A percentile compares a stretch with the other conserved stretches of the same genome.
phyloP scores from a whole-genome alignment of 345 rosid species.

The Eutrema heterophyllum region DNA sequence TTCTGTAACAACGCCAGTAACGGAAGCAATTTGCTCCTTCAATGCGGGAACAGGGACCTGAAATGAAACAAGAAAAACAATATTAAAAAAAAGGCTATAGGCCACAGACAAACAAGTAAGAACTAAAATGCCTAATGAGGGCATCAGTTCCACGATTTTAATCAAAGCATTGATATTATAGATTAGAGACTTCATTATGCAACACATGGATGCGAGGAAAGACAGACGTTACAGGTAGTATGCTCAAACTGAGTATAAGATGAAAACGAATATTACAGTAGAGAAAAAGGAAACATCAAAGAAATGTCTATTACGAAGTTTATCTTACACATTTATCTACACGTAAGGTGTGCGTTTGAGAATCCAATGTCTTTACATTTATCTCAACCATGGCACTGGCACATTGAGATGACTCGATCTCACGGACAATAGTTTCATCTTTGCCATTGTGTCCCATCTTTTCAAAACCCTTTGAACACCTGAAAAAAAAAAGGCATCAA shows the following conservation, averaged over 20 bases:
- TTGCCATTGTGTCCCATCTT: conserved; percentile 44
- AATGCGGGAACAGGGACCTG: conserved; percentile 63
- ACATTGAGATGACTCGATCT: conserved; percentile 26
- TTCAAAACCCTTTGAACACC: conserved; percentile 5
- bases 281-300: not conserved
- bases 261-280: not conserved
- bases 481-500: not conserved
- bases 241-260: not conserved
- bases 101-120: not conserved
- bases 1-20: conserved; percentile 51
- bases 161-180: not conserved
- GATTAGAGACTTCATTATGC: not conserved
- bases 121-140: not conserved
- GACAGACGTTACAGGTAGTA: not conserved
- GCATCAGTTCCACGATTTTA: not conserved
- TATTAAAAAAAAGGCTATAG: not conserved
- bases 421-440: conserved; percentile 23
- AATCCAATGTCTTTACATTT: conserved; percentile 54
- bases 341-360: conserved; percentile 45
- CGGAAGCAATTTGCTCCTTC: conserved; percentile 57
- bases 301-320: not conserved
- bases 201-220: not conserved
- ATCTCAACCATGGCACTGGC: conserved; percentile 50
- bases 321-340: conserved; percentile 51
- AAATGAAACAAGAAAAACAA: not conserved